Evolutionary conservation across 352 stramenopile species (phyloP), one percentile per base, ranked within the genome.

Genomic region (Phytophthora syringae): DNA sequence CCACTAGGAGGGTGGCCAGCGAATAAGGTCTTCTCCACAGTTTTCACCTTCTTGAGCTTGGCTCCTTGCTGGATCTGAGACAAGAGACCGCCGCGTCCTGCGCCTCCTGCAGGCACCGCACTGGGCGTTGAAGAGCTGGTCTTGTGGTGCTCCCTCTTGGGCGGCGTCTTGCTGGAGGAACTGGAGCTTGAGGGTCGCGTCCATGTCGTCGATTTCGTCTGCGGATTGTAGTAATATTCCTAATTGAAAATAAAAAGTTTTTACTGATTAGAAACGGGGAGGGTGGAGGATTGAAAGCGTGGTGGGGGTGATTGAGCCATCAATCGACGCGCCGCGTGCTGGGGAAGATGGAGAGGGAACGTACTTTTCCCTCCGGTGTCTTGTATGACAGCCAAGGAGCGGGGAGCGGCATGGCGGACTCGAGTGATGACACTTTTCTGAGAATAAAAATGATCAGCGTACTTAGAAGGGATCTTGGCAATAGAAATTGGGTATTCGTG

Each of bases 181-280:
- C 57, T 59, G 7, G 70, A 65, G 20, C 51, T 43, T 7, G 62
- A 50, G 7, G 86, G 87, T 11, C 78, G 79, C 30, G 93, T 89
- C 89, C 89, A 97, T 45, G 86, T 94, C 53, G 89, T 97, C 58
- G 89, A 84, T 62, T 96, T 95, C 3, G 85, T 94, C 56, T 90
- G 68, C n/a, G 83, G 76, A 56, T 97, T 94, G 76, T 96, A 97
- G 72, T 94, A 97, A 72, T 97, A 97, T 73, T 94, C 86, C 87
- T 95, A 43, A 43, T 20, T 16, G 12, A 2, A 39, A 9, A 16
- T 39, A 16, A 39, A 9, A 16, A 9, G 32, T 42, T 20, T 42
- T 7, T 15, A 7, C 15, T 7, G 7, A 13, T 22, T n/a, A 20
- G 36, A 7, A 15, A 9, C 7, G 39, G 24, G 4, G 39, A 13